Base-by-base conservation (phyloP, 768 basidiomycete species). In the Lactarius akahatsu region DNA sequence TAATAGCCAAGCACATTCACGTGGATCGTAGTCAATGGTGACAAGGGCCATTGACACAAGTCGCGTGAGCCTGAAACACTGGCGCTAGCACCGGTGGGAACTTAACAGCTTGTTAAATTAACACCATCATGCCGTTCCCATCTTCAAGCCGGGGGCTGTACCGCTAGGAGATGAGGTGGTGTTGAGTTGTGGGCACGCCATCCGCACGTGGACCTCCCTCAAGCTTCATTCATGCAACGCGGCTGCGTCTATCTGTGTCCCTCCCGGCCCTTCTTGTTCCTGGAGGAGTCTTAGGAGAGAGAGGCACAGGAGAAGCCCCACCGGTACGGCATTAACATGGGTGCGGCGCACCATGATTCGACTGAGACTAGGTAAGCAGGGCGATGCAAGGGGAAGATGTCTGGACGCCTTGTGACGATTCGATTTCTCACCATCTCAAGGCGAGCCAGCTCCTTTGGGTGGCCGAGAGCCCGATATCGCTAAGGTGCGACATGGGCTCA, bases 41-140 rank as follows among this genome's bases (percentile, higher is more conserved):
- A 26, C 45, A 47, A 11, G 45, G 45, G 41, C 16, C 47, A 50
- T 23, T 23, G 47, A 50, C 45, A 11, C 50, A 52, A 15, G 26
- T 52, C 26, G 50, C 23, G 50, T 26, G 50, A 52, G 50, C 13
- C 23, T 52, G 50, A 52, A 52, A 52, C 50, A 52, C 47, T 50
- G 47, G 47, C 47, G 47, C 47, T 50, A 50, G 23, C 23, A 26
- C 4, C 11, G 13, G 50, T 52, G 50, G 26, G 15, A 52, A 50
- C n/a, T 23, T 50, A 13, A 23, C 23, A 38, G 36, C 36, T 38
- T 38, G 36, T 38, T 38, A 38, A 38, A 11, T 38, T 38, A 38
- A 13, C 36, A 38, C 36, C 36, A 38, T 11, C 36, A 38, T 38
- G 36, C 36, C 36, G 36, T 38, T 38, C 9, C 36, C 36, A 38